Base-by-base conservation (phyloP, 23 red algal genomes). In the Cyanidium caldarium region DNA sequence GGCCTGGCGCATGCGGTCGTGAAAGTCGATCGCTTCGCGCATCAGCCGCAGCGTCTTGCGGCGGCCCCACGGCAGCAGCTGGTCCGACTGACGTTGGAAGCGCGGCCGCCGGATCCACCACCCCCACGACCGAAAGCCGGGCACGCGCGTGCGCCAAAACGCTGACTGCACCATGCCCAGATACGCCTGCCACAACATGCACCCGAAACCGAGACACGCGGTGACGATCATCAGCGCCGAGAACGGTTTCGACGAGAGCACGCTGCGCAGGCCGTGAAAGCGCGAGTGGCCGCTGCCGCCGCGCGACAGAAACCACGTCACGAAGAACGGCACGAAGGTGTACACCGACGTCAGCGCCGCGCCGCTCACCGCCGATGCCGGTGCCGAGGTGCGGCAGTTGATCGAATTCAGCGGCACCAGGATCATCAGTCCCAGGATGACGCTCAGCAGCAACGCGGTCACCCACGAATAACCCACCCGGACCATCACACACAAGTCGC, bases 21-120 rank as follows among this genome's bases (percentile, higher is more conserved):
- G 51, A 16, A 61, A 28, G 23, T 28, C 31, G 51, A 61, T 61
- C 51, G 51, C 51, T 61, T 61, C 13, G 21, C 51, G 51, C 51
- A 61, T 61, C n/a, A 61, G 51, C 51, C 19, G 19, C n/a, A 61
- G 51, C 51, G 51, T 61, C 51, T 61, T 61, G 51, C 51, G 51
- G 7, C 51, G 51, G 7, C 51, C 51, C 51, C 51, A 61, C 10
- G 51, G 51, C n/a, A 61, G 51, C 7, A 61, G 23, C 21, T 61
- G 51, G 7, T 61, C 51, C 7, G 51, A 12, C 5, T 28, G n/a
- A 10, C 51, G 51, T 28, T 61, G 51, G 51, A 61, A 61, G 31
- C 51, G 51, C 7, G 51, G 51, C 23, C 51, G 7, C 23, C 51
- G 51, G 51, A 61, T 61, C 51, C 51, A 61, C 23, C 23, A 28